Evolutionary conservation across 23 red algal genomes (phyloP), one percentile per base, ranked within the genome.

Genomic region (Gracilaria gracilis): DNA sequence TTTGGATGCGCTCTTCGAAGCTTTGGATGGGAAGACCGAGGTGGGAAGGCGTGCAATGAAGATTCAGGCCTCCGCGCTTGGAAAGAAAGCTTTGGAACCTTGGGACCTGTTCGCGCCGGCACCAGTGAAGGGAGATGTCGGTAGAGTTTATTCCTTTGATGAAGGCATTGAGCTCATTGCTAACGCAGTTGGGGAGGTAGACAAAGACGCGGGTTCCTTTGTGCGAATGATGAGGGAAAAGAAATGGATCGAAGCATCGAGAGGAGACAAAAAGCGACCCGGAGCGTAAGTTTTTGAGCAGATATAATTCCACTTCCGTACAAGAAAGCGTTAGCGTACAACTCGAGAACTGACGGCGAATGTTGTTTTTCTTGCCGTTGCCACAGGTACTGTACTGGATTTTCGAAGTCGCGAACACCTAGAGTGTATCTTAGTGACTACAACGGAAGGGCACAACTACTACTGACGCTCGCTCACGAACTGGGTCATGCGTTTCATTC

Each of bases 111-210:
- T 84, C 34, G 92, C 90, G 0, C 83, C 92, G 25, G 92, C 92
- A 28, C 83, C 92, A 3, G 82, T 81, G 40, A 78, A 69, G 67
- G 48, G 46, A 19, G 42, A 67, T 74, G 53, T 42, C 15, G 89
- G 80, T 17, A 83, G 62, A 35, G 47, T 84, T 28, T 95, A 95
- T 77, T 67, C 93, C 21, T 95, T 95, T 82, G 93, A 95, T 46
- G 93, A 95, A 73, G 93, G 87, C 5, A 91, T 95, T 57, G 87
- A 95, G 48, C 77, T 95, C 1, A 95, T 95, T 75, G 80, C 86
- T 4, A 61, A 83, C 27, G 86, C 93, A 23, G 93, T 95, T 8
- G 93, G 61, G n/a, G 71, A 72, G 62, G 67, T 95, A 13, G 93
- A 95, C 42, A 15, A 66, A 17, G 64, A 90, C 9, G 88, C 81